Percentiles rank a stretch among this genome's conserved stretches.
Evolutionary conservation across 495 filamentous ascomycete genomes (phyloP).

Genomic region (Talaromyces borbonicus): DNA sequence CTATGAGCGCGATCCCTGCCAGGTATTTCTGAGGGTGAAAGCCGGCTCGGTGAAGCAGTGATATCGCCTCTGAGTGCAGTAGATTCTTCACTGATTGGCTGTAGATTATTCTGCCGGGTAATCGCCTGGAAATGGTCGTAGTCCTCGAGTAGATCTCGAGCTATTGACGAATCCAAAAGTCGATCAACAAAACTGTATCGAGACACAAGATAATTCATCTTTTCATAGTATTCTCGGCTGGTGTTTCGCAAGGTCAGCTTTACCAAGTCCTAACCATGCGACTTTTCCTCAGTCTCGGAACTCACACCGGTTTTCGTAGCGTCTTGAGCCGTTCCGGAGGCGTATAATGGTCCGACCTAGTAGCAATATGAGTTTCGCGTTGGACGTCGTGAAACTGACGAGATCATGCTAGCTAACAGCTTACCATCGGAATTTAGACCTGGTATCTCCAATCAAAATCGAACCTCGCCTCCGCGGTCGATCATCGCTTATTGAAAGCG

Average conservation of each 20-base stretch:
- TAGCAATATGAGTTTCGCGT: no score
- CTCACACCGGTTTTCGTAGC: conserved; percentile 23
- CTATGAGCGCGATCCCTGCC: conserved; percentile 67
- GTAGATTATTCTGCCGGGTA: conserved; percentile 22
- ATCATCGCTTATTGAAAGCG: not conserved
- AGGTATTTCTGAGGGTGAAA: not conserved
- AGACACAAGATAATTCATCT: conserved; percentile 71
- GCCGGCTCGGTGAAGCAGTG: no score
- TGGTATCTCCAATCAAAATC: conserved; percentile 27
- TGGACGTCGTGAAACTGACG: not conserved
- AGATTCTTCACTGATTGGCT: conserved; percentile 12
- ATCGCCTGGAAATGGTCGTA: conserved; percentile 45
- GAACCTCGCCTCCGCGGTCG: conserved; percentile 13
- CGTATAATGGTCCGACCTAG: conserved; percentile 27
- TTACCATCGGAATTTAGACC: conserved; percentile 29
- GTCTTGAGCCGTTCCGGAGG: conserved; percentile 18
- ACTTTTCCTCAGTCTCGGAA: no score
- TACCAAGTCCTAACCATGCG: no score
- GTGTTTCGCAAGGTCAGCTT: not conserved
- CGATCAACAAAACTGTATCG: conserved; percentile 88
- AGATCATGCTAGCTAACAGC: no score
- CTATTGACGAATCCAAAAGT: conserved; percentile 80
- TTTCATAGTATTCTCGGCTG: conserved; percentile 68
- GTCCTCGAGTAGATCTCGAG: conserved; percentile 77
- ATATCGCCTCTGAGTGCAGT: conserved; percentile 1